Evolutionary conservation across 257 asterid species (phyloP).

Genomic region (Rauvolfia tetraphylla): DNA sequence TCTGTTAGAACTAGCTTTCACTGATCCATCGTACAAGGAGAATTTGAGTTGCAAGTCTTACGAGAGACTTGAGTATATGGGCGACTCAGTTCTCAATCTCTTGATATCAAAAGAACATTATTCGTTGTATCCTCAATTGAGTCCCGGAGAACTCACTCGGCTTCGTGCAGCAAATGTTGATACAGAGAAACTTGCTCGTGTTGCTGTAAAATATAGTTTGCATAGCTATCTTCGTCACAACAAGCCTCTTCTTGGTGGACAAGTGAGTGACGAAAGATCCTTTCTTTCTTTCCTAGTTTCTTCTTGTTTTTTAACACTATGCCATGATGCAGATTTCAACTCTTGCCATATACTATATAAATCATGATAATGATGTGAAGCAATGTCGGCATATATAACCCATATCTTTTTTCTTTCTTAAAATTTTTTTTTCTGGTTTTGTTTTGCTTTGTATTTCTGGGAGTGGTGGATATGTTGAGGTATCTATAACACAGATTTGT

Average conservation of each 20-base stretch:
- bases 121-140: slow-evolving; percentile 25
- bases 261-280: slow-evolving; percentile 29
- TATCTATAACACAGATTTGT: no score
- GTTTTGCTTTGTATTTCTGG: no score
- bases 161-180: slow-evolving; percentile 57
- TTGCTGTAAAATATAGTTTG: slow-evolving; percentile 25
- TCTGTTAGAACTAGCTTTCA: neutral
- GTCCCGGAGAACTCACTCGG: slow-evolving; percentile 35
- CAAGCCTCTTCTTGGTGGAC: slow-evolving; percentile 35
- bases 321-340: no score
- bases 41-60: slow-evolving; percentile 13
- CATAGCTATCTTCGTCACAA: slow-evolving; percentile 41
- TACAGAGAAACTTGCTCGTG: slow-evolving; percentile 62
- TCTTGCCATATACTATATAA: no score
- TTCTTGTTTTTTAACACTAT: no score
- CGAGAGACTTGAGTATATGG: slow-evolving; percentile 39
- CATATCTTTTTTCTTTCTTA: no score
- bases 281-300: no score
- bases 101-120: slow-evolving; percentile 22
- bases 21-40: slow-evolving; percentile 28
- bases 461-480: no score
- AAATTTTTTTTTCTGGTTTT: no score
- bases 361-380: no score
- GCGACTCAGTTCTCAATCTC: slow-evolving; percentile 38
- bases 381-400: no score